Percentiles rank a stretch among this genome's conserved stretches.
phyloP scores from a whole-genome alignment of 805 yeast species.

The Lachancea lanzarotensis region DNA sequence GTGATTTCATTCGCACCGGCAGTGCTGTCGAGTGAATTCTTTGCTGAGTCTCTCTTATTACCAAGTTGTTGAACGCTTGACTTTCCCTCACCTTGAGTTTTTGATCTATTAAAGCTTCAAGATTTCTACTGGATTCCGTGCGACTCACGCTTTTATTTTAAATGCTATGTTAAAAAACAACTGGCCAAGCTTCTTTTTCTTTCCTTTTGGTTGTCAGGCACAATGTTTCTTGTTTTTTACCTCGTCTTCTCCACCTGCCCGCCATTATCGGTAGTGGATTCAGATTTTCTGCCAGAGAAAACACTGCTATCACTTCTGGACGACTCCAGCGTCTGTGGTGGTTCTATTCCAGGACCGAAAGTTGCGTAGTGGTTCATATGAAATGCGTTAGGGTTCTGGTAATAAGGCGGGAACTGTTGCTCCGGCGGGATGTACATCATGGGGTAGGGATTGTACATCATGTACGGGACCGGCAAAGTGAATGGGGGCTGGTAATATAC shows the following conservation, averaged over 20 bases:
- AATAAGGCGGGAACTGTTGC: not conserved
- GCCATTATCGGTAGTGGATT: not conserved
- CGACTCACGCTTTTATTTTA: not conserved
- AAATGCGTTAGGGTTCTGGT: not conserved
- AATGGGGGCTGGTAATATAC: too few relatives aligned
- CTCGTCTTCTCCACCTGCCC: not conserved
- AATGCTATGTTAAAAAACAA: not conserved
- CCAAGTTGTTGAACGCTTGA: too few relatives aligned
- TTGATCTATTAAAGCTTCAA: too few relatives aligned
- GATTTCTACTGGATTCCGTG: too few relatives aligned
- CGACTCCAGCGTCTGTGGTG: not conserved
- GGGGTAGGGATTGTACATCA: constrained; percentile 12
- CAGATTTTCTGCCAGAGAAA: not conserved
- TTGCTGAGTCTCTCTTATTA: too few relatives aligned
- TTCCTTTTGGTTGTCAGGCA: not conserved
- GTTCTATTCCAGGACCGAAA: not conserved
- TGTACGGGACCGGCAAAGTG: constrained; percentile 9
- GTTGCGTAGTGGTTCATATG: not conserved
- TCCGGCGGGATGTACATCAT: constrained; percentile 8
- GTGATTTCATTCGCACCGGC: too few relatives aligned
- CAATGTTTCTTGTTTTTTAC: not conserved
- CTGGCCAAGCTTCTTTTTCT: not conserved
- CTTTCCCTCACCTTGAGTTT: too few relatives aligned
- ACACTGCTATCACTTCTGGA: not conserved
- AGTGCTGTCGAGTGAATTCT: too few relatives aligned